phyloP scores from a whole-genome alignment of 345 rosid genomes.

The Hibiscus tridactylites region DNA sequence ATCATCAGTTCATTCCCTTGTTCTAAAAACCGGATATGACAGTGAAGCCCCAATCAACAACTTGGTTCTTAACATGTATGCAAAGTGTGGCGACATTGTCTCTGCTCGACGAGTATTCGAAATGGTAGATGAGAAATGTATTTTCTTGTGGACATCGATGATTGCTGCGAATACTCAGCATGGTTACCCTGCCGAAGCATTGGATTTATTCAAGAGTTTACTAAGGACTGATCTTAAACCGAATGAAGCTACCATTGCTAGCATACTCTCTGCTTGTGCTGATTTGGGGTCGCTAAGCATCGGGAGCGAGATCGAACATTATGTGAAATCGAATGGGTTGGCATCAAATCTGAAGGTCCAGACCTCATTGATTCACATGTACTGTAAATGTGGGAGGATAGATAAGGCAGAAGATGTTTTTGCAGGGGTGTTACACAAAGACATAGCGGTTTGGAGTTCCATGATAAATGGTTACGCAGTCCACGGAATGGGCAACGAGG shows the following conservation, averaged over 20 bases:
- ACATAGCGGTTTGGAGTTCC: conserved; percentile 44
- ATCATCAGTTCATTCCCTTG: no score
- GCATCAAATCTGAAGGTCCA: conserved; percentile 23
- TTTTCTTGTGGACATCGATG: conserved; percentile 29
- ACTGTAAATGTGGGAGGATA: conserved; percentile 44
- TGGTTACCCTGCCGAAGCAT: no score
- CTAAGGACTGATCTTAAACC: conserved; percentile 29
- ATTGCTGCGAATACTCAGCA: no score
- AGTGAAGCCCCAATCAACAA: conserved; percentile 14
- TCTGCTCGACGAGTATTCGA: no score
- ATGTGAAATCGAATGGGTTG: conserved; percentile 24
- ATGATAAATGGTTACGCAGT: conserved; percentile 44
- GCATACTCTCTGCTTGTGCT: conserved; percentile 45
- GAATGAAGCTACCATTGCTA: conserved; percentile 42
- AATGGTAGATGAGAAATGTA: conserved; percentile 4
- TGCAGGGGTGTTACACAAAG: conserved; percentile 27
- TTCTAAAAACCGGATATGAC: conserved; percentile 6
- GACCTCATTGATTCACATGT: conserved; percentile 44
- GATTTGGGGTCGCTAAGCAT: conserved; percentile 46
- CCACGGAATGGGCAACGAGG: conserved; percentile 47
- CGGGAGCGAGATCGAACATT: conserved; percentile 46
- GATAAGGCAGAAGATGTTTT: conserved; percentile 43
- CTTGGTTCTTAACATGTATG: conserved; percentile 24
- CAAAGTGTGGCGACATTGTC: background rate
- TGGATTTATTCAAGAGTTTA: conserved; percentile 37